A percentile compares a stretch with the other conserved stretches of the same genome.
Conservation (phyloP, 2,329 filamentous ascomycete genomes). For the Fusarium tuaranense region DNA sequence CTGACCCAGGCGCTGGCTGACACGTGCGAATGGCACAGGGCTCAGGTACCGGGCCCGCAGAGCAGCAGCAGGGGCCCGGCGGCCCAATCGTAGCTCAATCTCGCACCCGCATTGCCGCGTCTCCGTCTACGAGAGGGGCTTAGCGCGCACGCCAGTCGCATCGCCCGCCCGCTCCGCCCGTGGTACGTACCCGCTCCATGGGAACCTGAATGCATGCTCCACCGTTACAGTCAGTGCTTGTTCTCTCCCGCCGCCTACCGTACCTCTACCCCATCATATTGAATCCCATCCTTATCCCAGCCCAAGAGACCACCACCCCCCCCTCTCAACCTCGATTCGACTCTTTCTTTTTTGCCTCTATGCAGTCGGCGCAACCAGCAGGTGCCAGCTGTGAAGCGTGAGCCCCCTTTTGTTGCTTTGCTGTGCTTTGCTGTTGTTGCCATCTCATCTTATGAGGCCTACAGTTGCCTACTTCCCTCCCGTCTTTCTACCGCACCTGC, state of each 20-base stretch:
- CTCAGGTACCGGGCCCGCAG: slow-evolving; percentile 36
- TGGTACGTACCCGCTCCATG: slow-evolving; percentile 24
- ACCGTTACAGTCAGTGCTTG: background rate
- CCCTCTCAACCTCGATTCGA: slow-evolving; percentile 15
- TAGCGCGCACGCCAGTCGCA: slow-evolving; percentile 15
- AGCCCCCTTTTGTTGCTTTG: slow-evolving; percentile 29
- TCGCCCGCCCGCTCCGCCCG: slow-evolving; percentile 14
- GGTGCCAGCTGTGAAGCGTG: slow-evolving; percentile 29
- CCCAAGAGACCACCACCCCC: slow-evolving; percentile 9
- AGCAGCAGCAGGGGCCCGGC: background rate
- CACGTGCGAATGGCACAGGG: slow-evolving; percentile 42
- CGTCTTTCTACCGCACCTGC: slow-evolving; percentile 1
- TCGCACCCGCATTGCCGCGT: slow-evolving; percentile 39
- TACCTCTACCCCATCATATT: slow-evolving; percentile 41
- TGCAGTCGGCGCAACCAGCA: slow-evolving; percentile 36
- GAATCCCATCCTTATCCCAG: slow-evolving; percentile 39
- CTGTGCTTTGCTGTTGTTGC: slow-evolving; percentile 27
- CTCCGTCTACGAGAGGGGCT: slow-evolving; percentile 5
- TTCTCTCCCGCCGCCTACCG: background rate
- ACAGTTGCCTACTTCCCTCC: slow-evolving; percentile 10
- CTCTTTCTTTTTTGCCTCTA: slow-evolving; percentile 27
- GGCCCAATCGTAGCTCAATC: slow-evolving; percentile 29
- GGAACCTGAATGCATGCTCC: slow-evolving; percentile 1
- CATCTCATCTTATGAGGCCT: slow-evolving; percentile 25
- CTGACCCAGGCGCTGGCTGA: slow-evolving; percentile 32